Evolutionary conservation across 495 filamentous ascomycete species (phyloP).

Genomic region (Annulohypoxylon nitens): DNA sequence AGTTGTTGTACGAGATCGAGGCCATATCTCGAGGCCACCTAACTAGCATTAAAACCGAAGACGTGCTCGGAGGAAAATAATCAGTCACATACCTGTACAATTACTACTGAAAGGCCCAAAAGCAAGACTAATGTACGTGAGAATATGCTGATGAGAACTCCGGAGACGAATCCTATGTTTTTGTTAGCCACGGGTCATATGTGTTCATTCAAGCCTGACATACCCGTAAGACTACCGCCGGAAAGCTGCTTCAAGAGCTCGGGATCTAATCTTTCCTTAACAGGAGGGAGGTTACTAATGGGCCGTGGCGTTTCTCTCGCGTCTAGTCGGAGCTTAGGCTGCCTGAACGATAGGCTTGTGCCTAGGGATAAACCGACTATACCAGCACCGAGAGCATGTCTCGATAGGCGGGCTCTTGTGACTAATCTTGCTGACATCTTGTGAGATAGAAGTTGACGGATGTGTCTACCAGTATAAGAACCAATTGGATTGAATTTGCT

Average conservation of each 20-base stretch:
- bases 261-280: slow-evolving; percentile 60
- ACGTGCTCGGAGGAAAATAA: not conserved
- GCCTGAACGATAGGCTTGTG: slow-evolving; percentile 40
- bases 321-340: slow-evolving; percentile 36
- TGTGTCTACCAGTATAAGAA: not conserved
- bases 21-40: slow-evolving; percentile 80
- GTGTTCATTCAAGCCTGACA: not conserved
- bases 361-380: slow-evolving; percentile 46
- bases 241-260: slow-evolving; percentile 75
- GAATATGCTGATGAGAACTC: slow-evolving; percentile 79
- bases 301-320: slow-evolving; percentile 37
- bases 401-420: slow-evolving; percentile 27
- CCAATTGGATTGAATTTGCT: not conserved
- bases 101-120: slow-evolving; percentile 76
- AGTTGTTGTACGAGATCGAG: slow-evolving; percentile 69
- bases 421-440: slow-evolving; percentile 41
- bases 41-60: slow-evolving; percentile 25
- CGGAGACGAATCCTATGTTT: slow-evolving; percentile 71
- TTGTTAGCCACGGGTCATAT: not conserved
- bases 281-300: slow-evolving; percentile 27
- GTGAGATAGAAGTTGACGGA: not conserved
- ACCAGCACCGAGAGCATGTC: slow-evolving; percentile 39
- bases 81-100: slow-evolving; percentile 71
- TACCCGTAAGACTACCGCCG: slow-evolving; percentile 75
- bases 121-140: slow-evolving; percentile 79